A percentile compares a stretch with the other conserved stretches of the same genome.
These are phyloP conservation scores for Saccharum hybrid DNA, from an alignment of 202 grass and related monocot species.

Conservation along the genomic window DNA sequence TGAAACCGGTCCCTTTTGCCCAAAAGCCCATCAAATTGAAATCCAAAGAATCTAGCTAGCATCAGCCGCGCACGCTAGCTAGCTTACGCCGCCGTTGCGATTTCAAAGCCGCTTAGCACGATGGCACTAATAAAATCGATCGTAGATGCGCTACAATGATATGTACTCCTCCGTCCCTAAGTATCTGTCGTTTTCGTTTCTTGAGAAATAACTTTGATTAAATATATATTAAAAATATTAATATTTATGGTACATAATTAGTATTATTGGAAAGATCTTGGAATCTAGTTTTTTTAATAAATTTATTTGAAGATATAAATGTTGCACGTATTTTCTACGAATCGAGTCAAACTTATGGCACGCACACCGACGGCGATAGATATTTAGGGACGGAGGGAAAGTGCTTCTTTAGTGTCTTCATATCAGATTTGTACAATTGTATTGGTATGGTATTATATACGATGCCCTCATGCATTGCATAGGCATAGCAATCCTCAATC, in stretches of 20 bases:
- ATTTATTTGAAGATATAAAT: too few relatives aligned
- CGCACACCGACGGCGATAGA: too few relatives aligned
- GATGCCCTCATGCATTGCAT: background rate
- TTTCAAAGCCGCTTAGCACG: conserved; percentile 38
- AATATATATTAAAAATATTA: too few relatives aligned
- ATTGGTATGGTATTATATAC: background rate
- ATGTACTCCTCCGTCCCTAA: background rate
- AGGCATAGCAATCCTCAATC: background rate
- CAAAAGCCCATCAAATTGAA: conserved; percentile 15
- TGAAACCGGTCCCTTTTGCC: background rate
- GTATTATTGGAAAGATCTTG: too few relatives aligned
- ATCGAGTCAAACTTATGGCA: too few relatives aligned
- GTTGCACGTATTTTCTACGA: too few relatives aligned
- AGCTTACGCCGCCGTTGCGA: background rate
- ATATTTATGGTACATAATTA: too few relatives aligned
- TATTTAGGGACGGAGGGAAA: too few relatives aligned
- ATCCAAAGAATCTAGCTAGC: background rate
- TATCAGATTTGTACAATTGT: background rate
- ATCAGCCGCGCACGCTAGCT: background rate
- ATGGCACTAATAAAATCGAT: background rate
- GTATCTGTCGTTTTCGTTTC: too few relatives aligned
- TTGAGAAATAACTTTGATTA: too few relatives aligned
- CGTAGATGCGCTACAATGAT: background rate
- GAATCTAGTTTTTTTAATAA: too few relatives aligned
- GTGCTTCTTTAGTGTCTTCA: background rate